Conservation (phyloP, 805 yeast species). For the Wickerhamiella qilinensis region DNA sequence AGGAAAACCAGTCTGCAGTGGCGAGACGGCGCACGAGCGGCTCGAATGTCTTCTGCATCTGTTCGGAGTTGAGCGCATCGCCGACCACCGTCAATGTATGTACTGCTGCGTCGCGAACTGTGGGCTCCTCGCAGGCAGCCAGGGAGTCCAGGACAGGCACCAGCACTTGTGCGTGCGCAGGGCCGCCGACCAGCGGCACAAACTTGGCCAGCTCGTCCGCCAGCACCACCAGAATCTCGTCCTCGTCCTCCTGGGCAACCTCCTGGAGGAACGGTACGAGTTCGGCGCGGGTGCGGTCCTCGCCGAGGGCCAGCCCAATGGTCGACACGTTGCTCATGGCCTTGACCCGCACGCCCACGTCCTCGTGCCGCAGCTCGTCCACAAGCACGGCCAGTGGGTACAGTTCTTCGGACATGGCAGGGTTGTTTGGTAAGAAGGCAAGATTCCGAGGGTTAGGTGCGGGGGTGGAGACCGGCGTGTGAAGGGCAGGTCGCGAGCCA, state of each 20-base stretch:
- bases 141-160: slow-evolving; percentile 60
- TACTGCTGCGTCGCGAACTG: slow-evolving; percentile 89
- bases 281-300: slow-evolving; percentile 79
- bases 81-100: slow-evolving; percentile 65
- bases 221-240: slow-evolving; percentile 86
- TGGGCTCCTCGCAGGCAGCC: slow-evolving; percentile 88
- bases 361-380: slow-evolving; percentile 96
- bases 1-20: slow-evolving; percentile 87
- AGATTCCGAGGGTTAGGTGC: no score
- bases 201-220: slow-evolving; percentile 83
- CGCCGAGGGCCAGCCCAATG: slow-evolving; percentile 87
- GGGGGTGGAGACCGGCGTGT: no score
- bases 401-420: slow-evolving; percentile 32
- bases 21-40: slow-evolving; percentile 66
- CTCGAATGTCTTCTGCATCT: slow-evolving; percentile 48
- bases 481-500: no score
- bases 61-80: slow-evolving; percentile 38
- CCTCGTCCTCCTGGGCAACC: slow-evolving; percentile 68
- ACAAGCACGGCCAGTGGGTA: slow-evolving; percentile 90
- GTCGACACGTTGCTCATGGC: slow-evolving; percentile 93
- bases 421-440: neutral
- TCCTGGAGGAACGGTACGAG: slow-evolving; percentile 79
- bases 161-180: slow-evolving; percentile 39
- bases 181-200: slow-evolving; percentile 80
- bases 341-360: slow-evolving; percentile 77